Base-by-base conservation (phyloP, 73 alveolate genomes). In the Symbiodinium natans region DNA sequence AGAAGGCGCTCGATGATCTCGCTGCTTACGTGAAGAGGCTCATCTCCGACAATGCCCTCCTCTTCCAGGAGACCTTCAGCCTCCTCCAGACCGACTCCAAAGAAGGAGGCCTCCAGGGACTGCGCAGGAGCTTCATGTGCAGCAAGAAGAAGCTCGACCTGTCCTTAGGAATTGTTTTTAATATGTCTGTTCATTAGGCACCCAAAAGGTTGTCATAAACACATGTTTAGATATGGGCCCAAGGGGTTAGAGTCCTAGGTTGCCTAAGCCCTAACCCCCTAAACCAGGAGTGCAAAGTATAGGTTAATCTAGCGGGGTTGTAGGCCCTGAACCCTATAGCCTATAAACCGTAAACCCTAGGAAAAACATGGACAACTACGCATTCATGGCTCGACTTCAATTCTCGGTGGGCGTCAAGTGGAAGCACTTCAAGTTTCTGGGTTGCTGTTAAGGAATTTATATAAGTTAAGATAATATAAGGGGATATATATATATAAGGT, bases 21-120 rank as follows among this genome's bases (percentile, higher is more conserved):
- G 75, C 75, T 15, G 75, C 10, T 31, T 56, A 56, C 75, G 75
- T 56, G 75, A 56, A 1, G 75, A 56, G 33, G 75, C 75, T 56
- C 75, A 56, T 56, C 75, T 56, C 75, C 75, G 75, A 56, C 75
- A 56, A 56, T 31, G 10, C 75, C 75, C 75, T 56, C 75, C 75
- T 56, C 75, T 56, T 56, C 75, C 75, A 56, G 75, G 75, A 56
- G 75, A 56, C 75, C 75, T 56, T 56, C 75, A 56, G 36, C 75
- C 75, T 56, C 34, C 75, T 56, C 75, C 75, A 56, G 75, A 25
- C 75, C 36, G 75, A 56, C 75, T 56, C 75, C 75, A 5, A 56
- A 15, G 75, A 56, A 56, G 75, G 75, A 56, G 75, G 75, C 75
- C 75, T 56, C 75, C 75, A 25, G 75, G 75, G 75, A 31, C 75